Conservation (phyloP, 208 protist species). For the Leishmania gerbilli region DNA sequence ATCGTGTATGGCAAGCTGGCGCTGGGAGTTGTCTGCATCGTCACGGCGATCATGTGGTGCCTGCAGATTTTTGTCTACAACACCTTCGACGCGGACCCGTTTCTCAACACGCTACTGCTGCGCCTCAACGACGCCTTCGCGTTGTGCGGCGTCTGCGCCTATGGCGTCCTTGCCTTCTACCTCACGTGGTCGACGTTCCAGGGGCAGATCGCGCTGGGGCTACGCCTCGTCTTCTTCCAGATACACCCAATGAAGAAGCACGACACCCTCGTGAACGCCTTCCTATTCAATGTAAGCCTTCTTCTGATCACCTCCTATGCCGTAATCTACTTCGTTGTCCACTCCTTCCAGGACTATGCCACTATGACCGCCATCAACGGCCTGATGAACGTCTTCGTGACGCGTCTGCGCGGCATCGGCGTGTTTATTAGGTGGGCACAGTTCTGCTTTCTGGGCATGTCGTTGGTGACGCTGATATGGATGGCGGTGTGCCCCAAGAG, state of each 20-base stretch:
- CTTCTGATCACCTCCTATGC: conserved; percentile 90
- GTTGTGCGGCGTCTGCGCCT: conserved; percentile 90
- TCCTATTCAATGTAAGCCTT: conserved; percentile 94
- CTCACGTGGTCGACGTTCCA: conserved; percentile 90
- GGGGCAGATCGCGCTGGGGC: conserved; percentile 91
- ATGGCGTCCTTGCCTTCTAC: conserved; percentile 93
- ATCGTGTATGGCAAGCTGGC: conserved; percentile 60
- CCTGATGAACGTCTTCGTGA: conserved; percentile 81
- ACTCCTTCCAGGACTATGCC: conserved; percentile 87
- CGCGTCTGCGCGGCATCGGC: conserved; percentile 67
- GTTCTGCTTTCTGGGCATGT: conserved; percentile 66
- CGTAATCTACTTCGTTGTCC: conserved; percentile 88
- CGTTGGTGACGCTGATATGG: conserved; percentile 58
- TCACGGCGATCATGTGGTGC: conserved; percentile 78
- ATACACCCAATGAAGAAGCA: conserved; percentile 90
- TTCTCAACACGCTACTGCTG: conserved; percentile 74
- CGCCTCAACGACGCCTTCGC: conserved; percentile 81
- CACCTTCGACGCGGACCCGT: conserved; percentile 68
- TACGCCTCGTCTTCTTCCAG: conserved; percentile 82
- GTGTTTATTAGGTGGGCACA: conserved; percentile 72
- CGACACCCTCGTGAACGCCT: conserved; percentile 94
- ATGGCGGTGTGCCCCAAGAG: conserved; percentile 55
- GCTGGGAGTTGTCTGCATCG: conserved; percentile 59
- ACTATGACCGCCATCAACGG: conserved; percentile 68
- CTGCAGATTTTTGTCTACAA: conserved; percentile 91